Percentiles rank a stretch among this genome's conserved stretches.
phyloP scores from a whole-genome alignment of 1,284 basidiomycete genomes.

The Ceratobasidium sp. region DNA sequence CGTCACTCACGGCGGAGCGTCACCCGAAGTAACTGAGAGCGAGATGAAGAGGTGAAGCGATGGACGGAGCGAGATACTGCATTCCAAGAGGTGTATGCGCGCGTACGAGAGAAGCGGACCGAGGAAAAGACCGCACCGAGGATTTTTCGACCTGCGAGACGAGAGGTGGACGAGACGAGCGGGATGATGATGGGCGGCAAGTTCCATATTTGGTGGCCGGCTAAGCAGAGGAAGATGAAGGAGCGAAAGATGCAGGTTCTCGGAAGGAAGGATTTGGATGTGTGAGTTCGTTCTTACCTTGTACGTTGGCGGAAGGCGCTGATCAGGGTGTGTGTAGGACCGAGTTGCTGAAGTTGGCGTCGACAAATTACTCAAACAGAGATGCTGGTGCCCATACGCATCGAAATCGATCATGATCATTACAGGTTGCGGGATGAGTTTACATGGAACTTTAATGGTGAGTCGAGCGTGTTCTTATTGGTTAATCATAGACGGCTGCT shows the following conservation, averaged over 20 bases:
- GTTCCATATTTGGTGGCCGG: constrained; percentile 79
- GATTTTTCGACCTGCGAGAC: constrained; percentile 54
- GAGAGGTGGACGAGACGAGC: constrained; percentile 55
- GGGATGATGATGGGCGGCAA: constrained; percentile 54
- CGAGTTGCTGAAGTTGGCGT: constrained; percentile 7
- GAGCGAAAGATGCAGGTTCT: constrained; percentile 68
- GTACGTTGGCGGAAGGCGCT: background rate
- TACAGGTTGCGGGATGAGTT: constrained; percentile 96
- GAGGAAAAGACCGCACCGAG: constrained; percentile 58
- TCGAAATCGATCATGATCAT: constrained; percentile 93
- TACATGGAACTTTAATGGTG: constrained; percentile 95
- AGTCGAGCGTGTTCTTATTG: constrained; percentile 52
- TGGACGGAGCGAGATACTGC: constrained; percentile 69
- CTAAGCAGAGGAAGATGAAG: constrained; percentile 62
- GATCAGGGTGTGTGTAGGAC: constrained; percentile 3
- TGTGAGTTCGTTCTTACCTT: constrained; percentile 60
- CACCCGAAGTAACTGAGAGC: constrained; percentile 68
- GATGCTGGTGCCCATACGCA: constrained; percentile 89
- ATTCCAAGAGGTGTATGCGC: constrained; percentile 61
- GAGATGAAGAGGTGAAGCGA: constrained; percentile 65
- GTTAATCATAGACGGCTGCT: constrained; percentile 40
- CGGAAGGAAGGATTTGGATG: constrained; percentile 71
- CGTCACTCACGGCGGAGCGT: constrained; percentile 62
- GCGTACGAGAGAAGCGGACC: constrained; percentile 55
- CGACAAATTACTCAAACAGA: constrained; percentile 65